These are phyloP conservation scores for Crepidotus variabilis DNA, from an alignment of 768 basidiomycete genomes.

Conservation along the genomic window DNA sequence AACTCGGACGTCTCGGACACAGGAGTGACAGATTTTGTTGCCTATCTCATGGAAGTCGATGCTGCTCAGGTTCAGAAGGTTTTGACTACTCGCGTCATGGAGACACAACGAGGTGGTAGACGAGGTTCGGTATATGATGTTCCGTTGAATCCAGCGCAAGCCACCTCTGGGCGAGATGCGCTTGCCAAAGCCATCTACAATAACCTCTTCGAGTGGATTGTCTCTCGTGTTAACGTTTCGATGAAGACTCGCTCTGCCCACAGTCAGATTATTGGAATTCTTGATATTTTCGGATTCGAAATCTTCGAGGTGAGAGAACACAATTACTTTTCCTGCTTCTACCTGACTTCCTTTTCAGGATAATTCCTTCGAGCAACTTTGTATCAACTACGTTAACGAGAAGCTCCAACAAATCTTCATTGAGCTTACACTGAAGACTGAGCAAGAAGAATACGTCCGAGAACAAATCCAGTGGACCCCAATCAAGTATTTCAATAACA, in stretches of 20 bases:
- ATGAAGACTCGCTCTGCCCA: slow-evolving; percentile 83
- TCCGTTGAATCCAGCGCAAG: slow-evolving; percentile 90
- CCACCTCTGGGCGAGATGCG: slow-evolving; percentile 84
- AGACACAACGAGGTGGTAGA: slow-evolving; percentile 89
- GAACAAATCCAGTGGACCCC: slow-evolving; percentile 99
- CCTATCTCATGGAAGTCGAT: slow-evolving; percentile 90
- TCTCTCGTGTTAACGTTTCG: slow-evolving; percentile 90
- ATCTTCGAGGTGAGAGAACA: slow-evolving; percentile 76
- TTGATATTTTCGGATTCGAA: slow-evolving; percentile 99
- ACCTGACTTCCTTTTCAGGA: slow-evolving; percentile 45
- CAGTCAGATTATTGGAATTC: slow-evolving; percentile 87
- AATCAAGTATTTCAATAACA: slow-evolving; percentile 98
- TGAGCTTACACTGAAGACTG: slow-evolving; percentile 96
- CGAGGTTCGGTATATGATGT: slow-evolving; percentile 97
- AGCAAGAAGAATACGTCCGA: slow-evolving; percentile 98
- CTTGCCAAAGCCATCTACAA: slow-evolving; percentile 96
- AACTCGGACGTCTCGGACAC: slow-evolving; percentile 79
- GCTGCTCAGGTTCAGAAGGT: slow-evolving; percentile 78
- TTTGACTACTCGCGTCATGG: slow-evolving; percentile 79
- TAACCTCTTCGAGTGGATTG: slow-evolving; percentile 99
- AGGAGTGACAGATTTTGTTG: slow-evolving; percentile 92
- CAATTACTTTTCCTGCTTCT: neutral
- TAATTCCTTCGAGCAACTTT: slow-evolving; percentile 95
- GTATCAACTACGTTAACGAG: slow-evolving; percentile 99
- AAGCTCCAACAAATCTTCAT: slow-evolving; percentile 99